phyloP scores from a whole-genome alignment of 495 filamentous ascomycete genomes.

The Schizothecium vesticola region DNA sequence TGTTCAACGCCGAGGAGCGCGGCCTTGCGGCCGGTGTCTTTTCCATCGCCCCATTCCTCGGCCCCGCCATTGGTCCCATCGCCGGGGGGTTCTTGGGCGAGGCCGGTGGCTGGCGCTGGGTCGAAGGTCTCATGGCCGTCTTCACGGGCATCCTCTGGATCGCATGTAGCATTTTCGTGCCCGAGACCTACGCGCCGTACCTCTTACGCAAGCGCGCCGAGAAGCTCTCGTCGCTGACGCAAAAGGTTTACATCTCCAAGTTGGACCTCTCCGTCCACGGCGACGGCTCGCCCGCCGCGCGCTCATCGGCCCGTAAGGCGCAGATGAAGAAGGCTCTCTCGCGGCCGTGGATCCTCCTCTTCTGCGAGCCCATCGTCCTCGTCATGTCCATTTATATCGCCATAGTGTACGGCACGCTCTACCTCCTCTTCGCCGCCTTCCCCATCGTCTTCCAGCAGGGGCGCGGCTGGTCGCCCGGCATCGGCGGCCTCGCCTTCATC shows the following conservation, averaged over 20 bases:
- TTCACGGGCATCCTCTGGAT: conserved; percentile 64
- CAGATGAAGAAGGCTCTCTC: conserved; percentile 49
- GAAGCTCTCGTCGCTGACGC: conserved; percentile 60
- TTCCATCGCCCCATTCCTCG: conserved; percentile 62
- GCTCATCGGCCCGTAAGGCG: conserved; percentile 40
- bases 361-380: conserved; percentile 77
- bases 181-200: conserved; percentile 75
- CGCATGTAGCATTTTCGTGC: conserved; percentile 59
- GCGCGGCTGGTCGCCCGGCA: conserved; percentile 66
- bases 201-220: conserved; percentile 67
- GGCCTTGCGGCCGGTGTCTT: conserved; percentile 62
- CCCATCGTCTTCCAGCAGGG: conserved; percentile 69
- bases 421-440: conserved; percentile 88
- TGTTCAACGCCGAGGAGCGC: conserved; percentile 55
- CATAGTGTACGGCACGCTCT: conserved; percentile 77
- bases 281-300: conserved; percentile 9
- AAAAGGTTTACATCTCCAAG: conserved; percentile 53
- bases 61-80: conserved; percentile 56
- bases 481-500: conserved; percentile 72
- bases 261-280: conserved; percentile 49
- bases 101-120: conserved; percentile 58
- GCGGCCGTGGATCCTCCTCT: conserved; percentile 70
- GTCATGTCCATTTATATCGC: conserved; percentile 71
- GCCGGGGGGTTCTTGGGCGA: conserved; percentile 54
- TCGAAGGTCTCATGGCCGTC: conserved; percentile 59